Percentiles rank a stretch among this genome's conserved stretches.
These are phyloP conservation scores for Cyclotella cryptica DNA, from an alignment of 108 stramenopile species.

Conservation along the genomic window DNA sequence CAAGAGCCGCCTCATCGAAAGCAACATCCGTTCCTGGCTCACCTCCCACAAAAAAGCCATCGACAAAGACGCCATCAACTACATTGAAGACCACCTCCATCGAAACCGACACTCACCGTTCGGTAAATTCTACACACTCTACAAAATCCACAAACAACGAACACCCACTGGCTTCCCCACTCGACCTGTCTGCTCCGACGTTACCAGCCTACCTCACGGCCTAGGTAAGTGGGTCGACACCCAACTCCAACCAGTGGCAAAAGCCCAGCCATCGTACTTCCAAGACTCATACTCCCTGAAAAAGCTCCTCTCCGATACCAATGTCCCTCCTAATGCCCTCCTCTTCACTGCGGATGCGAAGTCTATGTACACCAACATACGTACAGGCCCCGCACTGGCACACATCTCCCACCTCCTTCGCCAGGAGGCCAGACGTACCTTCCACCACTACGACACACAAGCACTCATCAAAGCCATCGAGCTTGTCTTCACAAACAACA, in stretches of 20 bases:
- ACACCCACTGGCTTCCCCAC: neutral
- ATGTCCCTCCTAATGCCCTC: slow-evolving; percentile 16
- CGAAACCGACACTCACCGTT: no score
- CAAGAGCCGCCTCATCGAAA: no score
- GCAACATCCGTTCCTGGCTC: no score
- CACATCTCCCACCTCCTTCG: no score
- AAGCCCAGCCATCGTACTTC: slow-evolving; percentile 3
- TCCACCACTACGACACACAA: neutral
- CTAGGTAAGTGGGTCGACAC: slow-evolving; percentile 12
- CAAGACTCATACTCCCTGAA: slow-evolving; percentile 2
- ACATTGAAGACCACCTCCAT: no score
- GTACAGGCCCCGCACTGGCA: slow-evolving; percentile 17
- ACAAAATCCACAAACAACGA: no score
- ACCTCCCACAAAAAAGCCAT: no score
- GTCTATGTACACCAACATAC: slow-evolving; percentile 52
- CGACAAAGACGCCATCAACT: no score
- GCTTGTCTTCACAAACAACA: no score
- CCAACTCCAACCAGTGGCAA: slow-evolving; percentile 4
- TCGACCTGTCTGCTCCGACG: slow-evolving; percentile 21
- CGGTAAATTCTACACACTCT: no score
- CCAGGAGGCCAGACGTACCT: neutral
- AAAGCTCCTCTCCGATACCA: neutral
- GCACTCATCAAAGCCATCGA: neutral
- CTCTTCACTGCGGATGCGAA: slow-evolving; percentile 36
- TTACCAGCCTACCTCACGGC: neutral